Percentiles rank a stretch among this genome's conserved stretches.
Conservation (phyloP, 192 early-diverging fungal species). For the Coemansia sp. region DNA sequence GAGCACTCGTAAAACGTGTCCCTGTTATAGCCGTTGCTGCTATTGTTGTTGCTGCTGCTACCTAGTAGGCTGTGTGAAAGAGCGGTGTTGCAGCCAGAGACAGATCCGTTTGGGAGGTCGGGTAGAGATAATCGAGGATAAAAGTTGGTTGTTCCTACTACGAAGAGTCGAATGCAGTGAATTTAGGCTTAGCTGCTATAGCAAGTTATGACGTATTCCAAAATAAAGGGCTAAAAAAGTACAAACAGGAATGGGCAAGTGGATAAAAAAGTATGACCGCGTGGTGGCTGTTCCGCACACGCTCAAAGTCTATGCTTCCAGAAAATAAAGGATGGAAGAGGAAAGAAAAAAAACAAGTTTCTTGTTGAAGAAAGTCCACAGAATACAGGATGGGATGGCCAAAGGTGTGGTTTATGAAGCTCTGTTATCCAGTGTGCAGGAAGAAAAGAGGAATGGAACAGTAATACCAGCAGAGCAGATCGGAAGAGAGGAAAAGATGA, state of each 20-base stretch:
- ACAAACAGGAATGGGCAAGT: not conserved
- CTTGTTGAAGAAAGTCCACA: not conserved
- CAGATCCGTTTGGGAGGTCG: not conserved
- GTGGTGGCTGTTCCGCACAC: not conserved
- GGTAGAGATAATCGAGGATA: not conserved
- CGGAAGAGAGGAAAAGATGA: too few relatives aligned
- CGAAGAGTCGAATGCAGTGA: not conserved
- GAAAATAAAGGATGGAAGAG: not conserved
- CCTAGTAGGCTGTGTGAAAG: not conserved
- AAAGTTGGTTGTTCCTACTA: not conserved
- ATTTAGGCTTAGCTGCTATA: not conserved
- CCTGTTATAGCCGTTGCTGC: not conserved
- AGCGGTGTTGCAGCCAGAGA: not conserved
- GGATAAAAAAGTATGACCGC: not conserved
- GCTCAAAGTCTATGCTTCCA: not conserved
- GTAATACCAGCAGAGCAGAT: not conserved
- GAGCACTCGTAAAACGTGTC: slow-evolving; percentile 1
- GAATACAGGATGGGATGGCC: not conserved
- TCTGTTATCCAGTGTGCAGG: not conserved
- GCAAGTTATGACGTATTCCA: not conserved
- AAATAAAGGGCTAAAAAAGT: not conserved
- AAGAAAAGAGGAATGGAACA: not conserved
- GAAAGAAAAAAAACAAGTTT: slow-evolving; percentile 5
- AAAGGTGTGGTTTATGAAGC: not conserved
- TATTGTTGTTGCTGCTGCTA: not conserved